These are phyloP conservation scores for Colletotrichum somersetense DNA, from an alignment of 2,329 filamentous ascomycete species.

Conservation along the genomic window DNA sequence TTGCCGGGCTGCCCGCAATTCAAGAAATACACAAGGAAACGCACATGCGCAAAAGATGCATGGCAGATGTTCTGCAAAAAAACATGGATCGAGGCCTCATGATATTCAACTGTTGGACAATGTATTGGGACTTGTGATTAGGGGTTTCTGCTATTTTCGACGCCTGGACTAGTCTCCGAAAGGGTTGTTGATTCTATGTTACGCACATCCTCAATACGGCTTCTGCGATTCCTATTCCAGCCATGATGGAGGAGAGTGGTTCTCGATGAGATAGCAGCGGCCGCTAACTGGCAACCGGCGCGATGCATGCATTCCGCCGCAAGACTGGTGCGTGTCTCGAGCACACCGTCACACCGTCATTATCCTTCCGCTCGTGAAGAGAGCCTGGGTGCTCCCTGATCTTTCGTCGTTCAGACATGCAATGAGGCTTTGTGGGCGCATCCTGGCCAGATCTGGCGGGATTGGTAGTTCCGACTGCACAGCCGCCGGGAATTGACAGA, in stretches of 20 bases:
- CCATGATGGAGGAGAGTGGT: not conserved
- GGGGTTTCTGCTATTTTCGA: not conserved
- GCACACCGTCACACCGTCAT: not conserved
- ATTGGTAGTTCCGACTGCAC: constrained; percentile 5
- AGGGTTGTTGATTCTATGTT: constrained; percentile 1
- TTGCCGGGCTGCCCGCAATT: not conserved
- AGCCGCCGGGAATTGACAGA: not conserved
- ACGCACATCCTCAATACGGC: constrained; percentile 1
- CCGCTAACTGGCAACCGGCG: constrained; percentile 1
- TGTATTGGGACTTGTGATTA: not conserved
- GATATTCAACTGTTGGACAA: not conserved
- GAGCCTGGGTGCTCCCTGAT: not conserved
- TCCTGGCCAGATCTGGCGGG: constrained; percentile 4
- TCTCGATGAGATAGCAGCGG: not conserved
- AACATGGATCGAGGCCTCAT: too few relatives aligned
- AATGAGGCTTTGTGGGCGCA: constrained; percentile 1
- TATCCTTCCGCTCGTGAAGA: not conserved
- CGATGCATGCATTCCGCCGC: constrained; percentile 1
- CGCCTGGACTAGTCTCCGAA: constrained; percentile 6
- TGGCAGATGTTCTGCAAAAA: not conserved
- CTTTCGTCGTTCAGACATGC: constrained; percentile 1
- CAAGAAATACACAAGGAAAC: not conserved
- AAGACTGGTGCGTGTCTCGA: not conserved
- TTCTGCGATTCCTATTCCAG: constrained; percentile 10
- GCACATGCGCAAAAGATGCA: not conserved